phyloP scores from a whole-genome alignment of 768 basidiomycete species.

The Filobasidium floriforme region DNA sequence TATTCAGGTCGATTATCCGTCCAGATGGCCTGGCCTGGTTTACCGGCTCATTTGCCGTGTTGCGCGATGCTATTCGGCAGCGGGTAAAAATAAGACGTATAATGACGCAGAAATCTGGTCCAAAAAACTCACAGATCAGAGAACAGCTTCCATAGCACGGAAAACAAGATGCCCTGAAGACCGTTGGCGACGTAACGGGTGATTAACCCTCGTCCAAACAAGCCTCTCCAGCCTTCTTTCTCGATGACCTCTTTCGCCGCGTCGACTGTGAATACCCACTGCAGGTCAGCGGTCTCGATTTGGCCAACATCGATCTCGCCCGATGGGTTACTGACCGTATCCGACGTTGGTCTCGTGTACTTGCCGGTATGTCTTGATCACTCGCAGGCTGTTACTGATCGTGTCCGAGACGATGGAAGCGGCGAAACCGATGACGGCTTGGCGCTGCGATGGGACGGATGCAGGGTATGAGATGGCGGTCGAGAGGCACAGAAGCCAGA shows the following conservation, averaged over 20 bases:
- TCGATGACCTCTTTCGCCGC: conserved; percentile 71
- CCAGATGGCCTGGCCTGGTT: no score
- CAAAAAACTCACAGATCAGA: conserved; percentile 60
- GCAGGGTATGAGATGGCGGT: neutral
- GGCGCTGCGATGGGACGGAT: conserved; percentile 48
- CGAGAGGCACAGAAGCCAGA: neutral
- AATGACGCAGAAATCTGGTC: neutral
- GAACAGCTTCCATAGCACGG: conserved; percentile 83
- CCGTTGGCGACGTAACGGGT: conserved; percentile 86
- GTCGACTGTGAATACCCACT: conserved; percentile 43
- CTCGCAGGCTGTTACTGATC: conserved; percentile 76
- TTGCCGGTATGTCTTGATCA: conserved; percentile 92
- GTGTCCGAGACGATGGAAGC: conserved; percentile 81
- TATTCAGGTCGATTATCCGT: no score
- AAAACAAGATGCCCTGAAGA: conserved; percentile 83
- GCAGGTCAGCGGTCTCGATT: neutral
- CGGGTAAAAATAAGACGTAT: neutral
- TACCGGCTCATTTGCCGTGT: neutral
- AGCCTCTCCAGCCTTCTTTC: conserved; percentile 64
- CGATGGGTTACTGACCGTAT: conserved; percentile 51
- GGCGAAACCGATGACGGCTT: conserved; percentile 83
- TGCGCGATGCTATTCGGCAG: neutral
- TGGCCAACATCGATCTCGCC: neutral
- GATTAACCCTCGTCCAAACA: conserved; percentile 83
- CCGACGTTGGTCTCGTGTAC: conserved; percentile 73